Conservation (phyloP, 2,329 filamentous ascomycete species). For the Septoria linicola region DNA sequence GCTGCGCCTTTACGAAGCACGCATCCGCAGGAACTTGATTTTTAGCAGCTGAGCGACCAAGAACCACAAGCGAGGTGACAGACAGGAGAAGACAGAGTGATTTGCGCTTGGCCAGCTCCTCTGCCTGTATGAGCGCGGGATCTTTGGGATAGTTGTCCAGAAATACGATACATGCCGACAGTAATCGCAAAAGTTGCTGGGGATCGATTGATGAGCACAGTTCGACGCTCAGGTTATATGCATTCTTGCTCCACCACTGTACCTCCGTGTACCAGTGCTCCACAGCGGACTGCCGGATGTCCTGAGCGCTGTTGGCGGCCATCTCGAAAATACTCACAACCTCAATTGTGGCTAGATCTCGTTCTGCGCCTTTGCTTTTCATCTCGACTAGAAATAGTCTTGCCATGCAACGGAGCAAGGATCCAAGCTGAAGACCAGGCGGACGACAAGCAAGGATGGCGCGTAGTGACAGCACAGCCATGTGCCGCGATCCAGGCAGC, state of each 20-base stretch:
- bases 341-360: slow-evolving; percentile 43
- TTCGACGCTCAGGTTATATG: slow-evolving; percentile 74
- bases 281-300: slow-evolving; percentile 38
- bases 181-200: slow-evolving; percentile 55
- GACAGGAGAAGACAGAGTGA: slow-evolving; percentile 71
- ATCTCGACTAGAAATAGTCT: slow-evolving; percentile 49
- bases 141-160: slow-evolving; percentile 28
- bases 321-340: slow-evolving; percentile 57
- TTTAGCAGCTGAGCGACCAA: slow-evolving; percentile 50
- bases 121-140: slow-evolving; percentile 17
- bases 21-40: slow-evolving; percentile 53
- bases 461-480: slow-evolving; percentile 60
- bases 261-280: slow-evolving; percentile 60
- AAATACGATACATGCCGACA: slow-evolving; percentile 44
- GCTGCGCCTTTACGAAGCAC: slow-evolving; percentile 61
- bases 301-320: slow-evolving; percentile 48
- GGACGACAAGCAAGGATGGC: slow-evolving; percentile 58
- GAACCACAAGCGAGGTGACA: slow-evolving; percentile 45
- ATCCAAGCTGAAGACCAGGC: slow-evolving; percentile 58
- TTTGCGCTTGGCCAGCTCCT: slow-evolving; percentile 48
- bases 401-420: slow-evolving; percentile 60
- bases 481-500: slow-evolving; percentile 56
- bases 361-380: slow-evolving; percentile 34
- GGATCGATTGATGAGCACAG: slow-evolving; percentile 60
- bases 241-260: slow-evolving; percentile 79